These are phyloP conservation scores for Thermochaetoides dissita DNA, from an alignment of 2,329 filamentous ascomycete genomes.

Conservation along the genomic window DNA sequence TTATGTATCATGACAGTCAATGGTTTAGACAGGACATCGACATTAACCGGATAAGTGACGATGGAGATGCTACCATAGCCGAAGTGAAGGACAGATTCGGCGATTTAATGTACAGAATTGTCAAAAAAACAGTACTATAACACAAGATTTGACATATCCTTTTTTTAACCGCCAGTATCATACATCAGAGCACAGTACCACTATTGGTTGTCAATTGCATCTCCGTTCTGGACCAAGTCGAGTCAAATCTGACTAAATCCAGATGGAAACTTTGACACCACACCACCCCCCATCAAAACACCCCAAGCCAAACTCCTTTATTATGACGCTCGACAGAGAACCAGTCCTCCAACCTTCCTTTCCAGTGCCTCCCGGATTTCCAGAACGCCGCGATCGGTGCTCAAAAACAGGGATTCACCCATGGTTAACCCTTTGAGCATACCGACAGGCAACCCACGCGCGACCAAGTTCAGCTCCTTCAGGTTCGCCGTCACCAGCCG, in stretches of 20 bases:
- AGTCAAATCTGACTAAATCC: not conserved
- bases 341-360: constrained; percentile 64
- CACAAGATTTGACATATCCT: no score
- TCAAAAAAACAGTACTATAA: no score
- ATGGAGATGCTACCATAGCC: no score
- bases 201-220: no score
- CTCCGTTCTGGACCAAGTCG: no score
- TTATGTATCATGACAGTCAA: no score
- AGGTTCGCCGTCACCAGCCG: constrained; percentile 54
- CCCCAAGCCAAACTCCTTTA: not conserved
- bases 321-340: constrained; percentile 56
- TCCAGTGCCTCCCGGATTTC: constrained; percentile 73
- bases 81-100: no score
- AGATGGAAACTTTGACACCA: not conserved
- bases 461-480: constrained; percentile 46
- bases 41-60: no score
- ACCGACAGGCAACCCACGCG: constrained; percentile 54
- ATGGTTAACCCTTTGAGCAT: constrained; percentile 61
- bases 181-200: no score
- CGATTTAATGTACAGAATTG: no score
- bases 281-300: not conserved
- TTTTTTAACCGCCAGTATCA: no score
- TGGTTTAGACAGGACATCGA: no score
- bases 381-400: constrained; percentile 62
- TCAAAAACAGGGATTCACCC: constrained; percentile 71